Conservation (phyloP, 2,329 filamentous ascomycete genomes). For the Aspergillus pseudoviridinutans region DNA sequence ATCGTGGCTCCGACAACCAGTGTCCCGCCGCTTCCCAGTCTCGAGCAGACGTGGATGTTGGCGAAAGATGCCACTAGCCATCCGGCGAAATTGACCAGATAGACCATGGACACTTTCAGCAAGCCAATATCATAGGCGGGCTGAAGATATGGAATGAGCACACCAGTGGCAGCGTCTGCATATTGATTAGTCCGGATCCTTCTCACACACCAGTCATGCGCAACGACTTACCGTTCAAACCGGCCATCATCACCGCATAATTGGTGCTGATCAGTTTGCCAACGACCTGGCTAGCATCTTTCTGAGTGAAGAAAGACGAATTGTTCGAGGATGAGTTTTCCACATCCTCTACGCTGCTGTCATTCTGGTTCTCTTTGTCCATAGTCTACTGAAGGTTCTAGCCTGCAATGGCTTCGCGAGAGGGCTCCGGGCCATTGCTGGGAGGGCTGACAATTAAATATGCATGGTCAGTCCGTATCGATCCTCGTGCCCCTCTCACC, state of each 20-base stretch:
- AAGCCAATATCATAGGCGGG: constrained; percentile 19
- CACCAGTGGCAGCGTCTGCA: constrained; percentile 19
- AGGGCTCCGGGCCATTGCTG: background rate
- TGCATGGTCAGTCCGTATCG: background rate
- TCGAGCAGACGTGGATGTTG: constrained; percentile 23
- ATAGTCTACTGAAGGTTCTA: background rate
- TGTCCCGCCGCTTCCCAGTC: constrained; percentile 20
- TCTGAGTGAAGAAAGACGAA: constrained; percentile 9
- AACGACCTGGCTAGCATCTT: constrained; percentile 15
- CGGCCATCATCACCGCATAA: constrained; percentile 14
- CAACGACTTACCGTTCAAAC: constrained; percentile 17
- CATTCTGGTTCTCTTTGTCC: background rate
- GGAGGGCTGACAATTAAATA: background rate
- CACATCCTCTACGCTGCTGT: background rate
- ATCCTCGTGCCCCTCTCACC: background rate
- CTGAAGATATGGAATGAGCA: constrained; percentile 22
- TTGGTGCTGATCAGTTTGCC: constrained; percentile 19
- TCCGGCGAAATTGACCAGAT: constrained; percentile 20
- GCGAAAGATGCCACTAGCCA: constrained; percentile 19
- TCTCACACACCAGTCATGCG: background rate
- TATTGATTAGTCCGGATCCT: background rate
- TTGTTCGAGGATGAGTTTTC: background rate
- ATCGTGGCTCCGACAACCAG: constrained; percentile 16
- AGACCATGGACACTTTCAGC: constrained; percentile 19
- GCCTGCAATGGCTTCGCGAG: background rate